A percentile compares a stretch with the other conserved stretches of the same genome.
Evolutionary conservation across 495 filamentous ascomycete species (phyloP).

Genomic region (Rusavskia elegans): DNA sequence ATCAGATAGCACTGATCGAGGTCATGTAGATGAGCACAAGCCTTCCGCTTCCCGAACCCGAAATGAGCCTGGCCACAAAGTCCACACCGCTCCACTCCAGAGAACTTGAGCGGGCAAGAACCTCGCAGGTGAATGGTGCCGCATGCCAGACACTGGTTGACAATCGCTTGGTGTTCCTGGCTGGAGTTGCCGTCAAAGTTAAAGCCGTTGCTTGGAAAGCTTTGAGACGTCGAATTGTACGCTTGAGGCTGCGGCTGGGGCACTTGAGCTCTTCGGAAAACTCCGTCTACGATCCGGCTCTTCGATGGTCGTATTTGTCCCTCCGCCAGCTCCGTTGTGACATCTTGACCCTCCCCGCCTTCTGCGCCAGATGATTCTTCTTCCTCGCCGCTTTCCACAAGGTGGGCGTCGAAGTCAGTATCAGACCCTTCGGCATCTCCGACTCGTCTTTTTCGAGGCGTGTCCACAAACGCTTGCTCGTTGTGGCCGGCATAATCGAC

Average conservation of each 20-base stretch:
- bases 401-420: slow-evolving; percentile 34
- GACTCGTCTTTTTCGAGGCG: slow-evolving; percentile 4
- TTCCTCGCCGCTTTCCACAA: slow-evolving; percentile 15
- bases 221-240: no score
- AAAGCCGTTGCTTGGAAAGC: not conserved
- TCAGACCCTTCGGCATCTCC: slow-evolving; percentile 21
- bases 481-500: slow-evolving; percentile 12
- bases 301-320: not conserved
- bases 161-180: slow-evolving; percentile 3
- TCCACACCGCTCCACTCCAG: slow-evolving; percentile 45
- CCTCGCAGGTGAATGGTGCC: slow-evolving; percentile 33
- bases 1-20: slow-evolving; percentile 41
- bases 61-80: slow-evolving; percentile 56
- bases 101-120: slow-evolving; percentile 41
- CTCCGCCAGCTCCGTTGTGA: not conserved
- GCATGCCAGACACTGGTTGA: slow-evolving; percentile 38
- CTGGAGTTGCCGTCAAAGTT: slow-evolving; percentile 1
- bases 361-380: slow-evolving; percentile 17
- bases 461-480: not conserved
- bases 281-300: not conserved
- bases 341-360: slow-evolving; percentile 13
- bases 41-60: slow-evolving; percentile 24
- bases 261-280: slow-evolving; percentile 6
- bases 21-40: slow-evolving; percentile 44
- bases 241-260: not conserved